Evolutionary conservation across 768 basidiomycete genomes (phyloP).

Genomic region (Cytidiella melzeri): DNA sequence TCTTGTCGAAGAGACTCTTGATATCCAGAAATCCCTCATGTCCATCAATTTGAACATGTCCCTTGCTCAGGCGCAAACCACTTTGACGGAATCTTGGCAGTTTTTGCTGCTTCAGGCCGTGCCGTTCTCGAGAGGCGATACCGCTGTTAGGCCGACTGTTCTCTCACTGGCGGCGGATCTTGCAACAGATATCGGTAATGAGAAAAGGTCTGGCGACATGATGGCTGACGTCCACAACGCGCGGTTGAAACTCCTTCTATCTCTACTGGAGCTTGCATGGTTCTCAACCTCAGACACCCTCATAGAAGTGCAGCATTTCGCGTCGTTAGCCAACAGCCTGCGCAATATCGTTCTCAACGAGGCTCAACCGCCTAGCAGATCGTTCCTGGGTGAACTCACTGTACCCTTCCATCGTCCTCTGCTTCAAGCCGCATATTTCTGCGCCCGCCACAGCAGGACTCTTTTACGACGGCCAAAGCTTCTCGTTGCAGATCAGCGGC

Average conservation of each 20-base stretch:
- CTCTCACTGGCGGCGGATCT: conserved; percentile 55
- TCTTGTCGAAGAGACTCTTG: conserved; percentile 40
- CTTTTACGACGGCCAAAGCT: conserved; percentile 42
- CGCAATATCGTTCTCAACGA: conserved; percentile 66
- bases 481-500: conserved; percentile 54
- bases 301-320: conserved; percentile 51
- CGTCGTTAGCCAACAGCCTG: conserved; percentile 54
- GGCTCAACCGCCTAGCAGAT: conserved; percentile 64
- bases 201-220: conserved; percentile 74
- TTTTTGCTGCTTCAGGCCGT: conserved; percentile 57
- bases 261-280: conserved; percentile 77
- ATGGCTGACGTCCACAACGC: conserved; percentile 77
- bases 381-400: conserved; percentile 59
- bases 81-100: conserved; percentile 75
- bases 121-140: conserved; percentile 59
- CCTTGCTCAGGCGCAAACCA: conserved; percentile 70
- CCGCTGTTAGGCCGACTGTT: conserved; percentile 46
- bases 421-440: conserved; percentile 78
- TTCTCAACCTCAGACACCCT: conserved; percentile 54
- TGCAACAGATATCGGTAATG: conserved; percentile 59
- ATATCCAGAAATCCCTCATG: conserved; percentile 51
- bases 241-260: conserved; percentile 65
- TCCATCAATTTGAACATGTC: conserved; percentile 88
- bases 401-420: conserved; percentile 75
- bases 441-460: conserved; percentile 53